Evolutionary conservation across 2,329 filamentous ascomycete genomes (phyloP), one percentile per base, ranked within the genome.

Genomic region (Hypoxylon sp.): DNA sequence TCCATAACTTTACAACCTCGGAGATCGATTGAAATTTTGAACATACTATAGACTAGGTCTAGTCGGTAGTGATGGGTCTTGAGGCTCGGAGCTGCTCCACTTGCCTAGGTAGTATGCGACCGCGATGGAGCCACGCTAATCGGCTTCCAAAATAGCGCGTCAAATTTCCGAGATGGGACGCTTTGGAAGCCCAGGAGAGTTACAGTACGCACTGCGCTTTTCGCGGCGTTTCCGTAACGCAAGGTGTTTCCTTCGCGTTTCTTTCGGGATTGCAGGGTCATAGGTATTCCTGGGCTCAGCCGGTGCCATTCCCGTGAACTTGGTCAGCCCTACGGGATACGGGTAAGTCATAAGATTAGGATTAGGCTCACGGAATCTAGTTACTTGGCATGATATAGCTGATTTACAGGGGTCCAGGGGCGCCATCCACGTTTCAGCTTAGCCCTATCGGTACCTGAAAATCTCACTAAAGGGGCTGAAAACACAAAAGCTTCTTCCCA

Each of bases 61-160:
- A 13, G 32, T 13, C 32, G 39, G 8, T 44, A 42, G 35, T 39
- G 35, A 27, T 27, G 24, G 24, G 24, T 54, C 17, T 13, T 35
- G 17, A 54, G 52, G n/a, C 21, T 31, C 52, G 32, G 11, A 2
- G n/a, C 21, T 42, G 35, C 52, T 54, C 52, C 52, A 44, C 52
- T 24, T 29, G 31, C 39, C 39, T 44, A 44, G 39, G 39, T 21
- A 44, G 11, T 42, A 31, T 17, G 39, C 52, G 37, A 17, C 52
- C 13, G 10, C 35, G 21, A 44, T 54, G 21, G 7, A 19, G 11
- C 7, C 11, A 11, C 50, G 50, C 50, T 52, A 52, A 52, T 35
- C 39, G 7, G 17, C 6, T 17, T 42, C 4, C 39, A 21, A 44
- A 44, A 44, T 42, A 7, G 6, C 39, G 39, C 15, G 8, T 19